Evolutionary conservation across 1,284 basidiomycete species (phyloP).

Genomic region (Caloboletus firmus): DNA sequence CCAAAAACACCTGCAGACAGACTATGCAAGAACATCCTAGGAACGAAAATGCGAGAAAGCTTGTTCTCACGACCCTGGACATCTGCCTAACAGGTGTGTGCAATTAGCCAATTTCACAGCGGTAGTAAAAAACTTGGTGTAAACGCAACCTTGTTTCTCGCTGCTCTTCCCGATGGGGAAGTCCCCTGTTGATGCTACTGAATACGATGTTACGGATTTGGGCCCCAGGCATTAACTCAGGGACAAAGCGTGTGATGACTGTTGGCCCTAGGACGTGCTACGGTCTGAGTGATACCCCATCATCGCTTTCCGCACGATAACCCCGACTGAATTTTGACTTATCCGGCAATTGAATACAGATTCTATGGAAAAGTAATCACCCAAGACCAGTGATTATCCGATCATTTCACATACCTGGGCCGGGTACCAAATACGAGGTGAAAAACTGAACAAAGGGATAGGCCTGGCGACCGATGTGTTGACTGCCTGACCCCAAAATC

Average conservation of each 20-base stretch:
- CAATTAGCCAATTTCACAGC: background rate
- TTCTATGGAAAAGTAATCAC: background rate
- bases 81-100: background rate
- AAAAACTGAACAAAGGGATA: background rate
- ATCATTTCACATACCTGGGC: background rate
- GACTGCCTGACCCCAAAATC: background rate
- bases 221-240: background rate
- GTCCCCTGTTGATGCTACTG: background rate
- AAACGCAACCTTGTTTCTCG: conserved; percentile 6
- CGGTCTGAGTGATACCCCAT: background rate
- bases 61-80: background rate
- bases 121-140: conserved; percentile 2
- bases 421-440: no score
- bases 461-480: background rate
- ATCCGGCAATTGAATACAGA: no score
- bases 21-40: background rate
- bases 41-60: background rate
- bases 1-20: background rate
- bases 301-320: no score
- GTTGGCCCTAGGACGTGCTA: background rate
- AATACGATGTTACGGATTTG: background rate
- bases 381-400: background rate
- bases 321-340: background rate
- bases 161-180: background rate
- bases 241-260: background rate